Evolutionary conservation across 2,329 filamentous ascomycete species (phyloP).

Genomic region (Didymella pomorum): DNA sequence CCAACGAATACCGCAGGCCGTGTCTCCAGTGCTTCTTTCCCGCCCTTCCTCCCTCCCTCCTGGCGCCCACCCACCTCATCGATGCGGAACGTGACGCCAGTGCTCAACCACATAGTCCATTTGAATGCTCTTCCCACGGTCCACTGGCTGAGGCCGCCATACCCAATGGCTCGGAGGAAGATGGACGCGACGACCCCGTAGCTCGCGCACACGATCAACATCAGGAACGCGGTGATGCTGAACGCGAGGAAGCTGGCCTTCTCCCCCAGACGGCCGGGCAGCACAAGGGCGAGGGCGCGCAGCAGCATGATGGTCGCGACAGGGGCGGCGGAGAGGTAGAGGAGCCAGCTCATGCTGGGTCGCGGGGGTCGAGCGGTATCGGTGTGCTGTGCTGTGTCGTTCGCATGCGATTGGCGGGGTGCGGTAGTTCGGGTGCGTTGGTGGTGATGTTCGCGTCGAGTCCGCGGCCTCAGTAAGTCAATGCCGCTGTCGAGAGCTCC

Average conservation of each 20-base stretch:
- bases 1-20: conserved; percentile 89
- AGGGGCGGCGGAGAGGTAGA: conserved; percentile 41
- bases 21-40: conserved; percentile 43
- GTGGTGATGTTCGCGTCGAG: background rate
- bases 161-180: conserved; percentile 72
- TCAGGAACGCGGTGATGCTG: conserved; percentile 55
- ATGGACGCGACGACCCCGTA: conserved; percentile 82
- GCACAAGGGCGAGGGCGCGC: conserved; percentile 37
- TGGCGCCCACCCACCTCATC: conserved; percentile 52
- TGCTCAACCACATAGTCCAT: conserved; percentile 75
- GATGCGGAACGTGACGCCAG: conserved; percentile 79
- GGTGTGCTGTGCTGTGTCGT: conserved; percentile 2
- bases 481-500: background rate
- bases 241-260: conserved; percentile 71
- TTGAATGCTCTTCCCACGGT: conserved; percentile 81
- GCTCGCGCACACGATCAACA: conserved; percentile 56
- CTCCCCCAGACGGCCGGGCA: conserved; percentile 41
- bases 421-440: conserved; percentile 1
- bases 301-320: conserved; percentile 41
- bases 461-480: background rate
- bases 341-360: conserved; percentile 43
- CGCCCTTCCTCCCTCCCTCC: conserved; percentile 40
- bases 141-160: conserved; percentile 85
- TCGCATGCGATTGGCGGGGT: conserved; percentile 21
- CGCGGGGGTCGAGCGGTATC: conserved; percentile 15